These are phyloP conservation scores for Croton setiger DNA, from an alignment of 441 rosid species.

Conservation along the genomic window DNA sequence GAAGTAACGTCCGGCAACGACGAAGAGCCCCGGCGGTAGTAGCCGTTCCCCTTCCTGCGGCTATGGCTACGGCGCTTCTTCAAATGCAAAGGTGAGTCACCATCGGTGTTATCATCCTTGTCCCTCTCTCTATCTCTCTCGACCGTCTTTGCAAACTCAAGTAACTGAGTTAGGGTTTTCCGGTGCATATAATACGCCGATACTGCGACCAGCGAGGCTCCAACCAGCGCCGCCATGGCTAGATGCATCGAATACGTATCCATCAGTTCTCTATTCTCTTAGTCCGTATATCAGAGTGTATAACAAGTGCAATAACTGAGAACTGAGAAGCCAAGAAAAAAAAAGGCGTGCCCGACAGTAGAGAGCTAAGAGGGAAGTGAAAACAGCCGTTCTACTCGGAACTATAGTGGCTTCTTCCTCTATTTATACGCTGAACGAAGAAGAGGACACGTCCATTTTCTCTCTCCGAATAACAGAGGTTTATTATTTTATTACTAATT, in stretches of 20 bases:
- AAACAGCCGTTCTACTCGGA: constrained; percentile 16
- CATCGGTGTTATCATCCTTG: constrained; percentile 38
- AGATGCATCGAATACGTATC: constrained; percentile 72
- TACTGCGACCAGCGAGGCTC: constrained; percentile 91
- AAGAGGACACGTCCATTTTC: constrained; percentile 6
- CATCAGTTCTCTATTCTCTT: constrained; percentile 34
- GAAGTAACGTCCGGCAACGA: constrained; percentile 72
- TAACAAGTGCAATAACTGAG: too few species aligned
- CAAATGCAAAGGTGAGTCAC: constrained; percentile 43
- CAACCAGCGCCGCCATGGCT: constrained; percentile 89
- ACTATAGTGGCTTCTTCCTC: constrained; percentile 4
- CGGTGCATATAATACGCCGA: constrained; percentile 93
- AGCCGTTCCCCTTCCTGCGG: constrained; percentile 41
- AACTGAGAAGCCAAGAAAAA: background rate
- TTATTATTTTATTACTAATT: background rate
- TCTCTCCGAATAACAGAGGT: background rate
- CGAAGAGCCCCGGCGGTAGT: constrained; percentile 58
- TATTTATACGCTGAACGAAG: constrained; percentile 35
- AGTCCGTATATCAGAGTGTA: background rate
- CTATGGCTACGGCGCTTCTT: constrained; percentile 44
- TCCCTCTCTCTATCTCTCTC: constrained; percentile 55
- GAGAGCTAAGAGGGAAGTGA: background rate
- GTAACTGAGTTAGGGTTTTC: constrained; percentile 83
- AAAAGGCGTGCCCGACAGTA: background rate
- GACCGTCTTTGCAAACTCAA: constrained; percentile 80